Evolutionary conservation across 1,284 basidiomycete genomes (phyloP).

Genomic region (Pseudozyma pruni): DNA sequence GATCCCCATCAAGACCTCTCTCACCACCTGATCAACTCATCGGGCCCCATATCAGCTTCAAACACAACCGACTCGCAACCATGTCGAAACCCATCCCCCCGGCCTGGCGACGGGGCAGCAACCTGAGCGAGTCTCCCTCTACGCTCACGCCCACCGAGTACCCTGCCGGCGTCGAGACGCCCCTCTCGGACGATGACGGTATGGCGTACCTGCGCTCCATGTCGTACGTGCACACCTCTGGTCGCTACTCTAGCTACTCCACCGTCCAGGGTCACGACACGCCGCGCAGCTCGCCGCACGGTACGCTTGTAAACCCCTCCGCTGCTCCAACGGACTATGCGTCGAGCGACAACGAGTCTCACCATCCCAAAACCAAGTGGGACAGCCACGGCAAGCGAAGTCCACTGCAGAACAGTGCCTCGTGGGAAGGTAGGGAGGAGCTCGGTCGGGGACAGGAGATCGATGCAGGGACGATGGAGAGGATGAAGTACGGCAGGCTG

Average conservation of each 20-base stretch:
- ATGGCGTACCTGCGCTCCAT: conserved; percentile 49
- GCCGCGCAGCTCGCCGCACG: conserved; percentile 18
- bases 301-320: conserved; percentile 30
- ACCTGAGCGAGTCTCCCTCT: conserved; percentile 16
- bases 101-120: conserved; percentile 26
- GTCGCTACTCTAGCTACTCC: conserved; percentile 32
- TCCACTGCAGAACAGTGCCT: conserved; percentile 27
- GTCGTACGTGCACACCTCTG: conserved; percentile 41
- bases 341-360: conserved; percentile 19
- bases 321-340: conserved; percentile 34
- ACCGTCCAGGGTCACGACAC: conserved; percentile 15
- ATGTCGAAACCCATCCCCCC: conserved; percentile 39
- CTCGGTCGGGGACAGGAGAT: conserved; percentile 6
- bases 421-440: conserved; percentile 30
- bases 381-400: conserved; percentile 19
- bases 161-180: conserved; percentile 29
- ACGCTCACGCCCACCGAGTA: conserved; percentile 15
- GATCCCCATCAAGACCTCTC: no score
- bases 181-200: conserved; percentile 27
- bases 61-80: neutral
- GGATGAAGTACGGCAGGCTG: conserved; percentile 47
- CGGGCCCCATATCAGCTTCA: no score
- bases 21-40: no score
- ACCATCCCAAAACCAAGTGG: conserved; percentile 18
- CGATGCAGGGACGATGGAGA: conserved; percentile 11